These are phyloP conservation scores for Zygosaccharomyces lentus DNA, from an alignment of 805 yeast genomes.

Conservation along the genomic window DNA sequence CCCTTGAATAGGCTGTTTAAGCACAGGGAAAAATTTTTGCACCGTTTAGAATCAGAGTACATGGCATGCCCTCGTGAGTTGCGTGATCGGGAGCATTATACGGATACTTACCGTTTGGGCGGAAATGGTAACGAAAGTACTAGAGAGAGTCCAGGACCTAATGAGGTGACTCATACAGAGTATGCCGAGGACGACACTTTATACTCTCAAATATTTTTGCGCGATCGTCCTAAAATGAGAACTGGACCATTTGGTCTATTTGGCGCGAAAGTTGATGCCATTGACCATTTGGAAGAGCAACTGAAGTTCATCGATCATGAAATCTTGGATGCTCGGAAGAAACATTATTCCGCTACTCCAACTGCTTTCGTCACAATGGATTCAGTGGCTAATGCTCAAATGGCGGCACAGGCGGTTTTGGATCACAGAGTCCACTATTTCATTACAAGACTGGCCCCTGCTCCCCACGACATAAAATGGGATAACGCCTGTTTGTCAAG, in stretches of 20 bases:
- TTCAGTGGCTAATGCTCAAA: slow-evolving; percentile 90
- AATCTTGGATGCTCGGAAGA: slow-evolving; percentile 57
- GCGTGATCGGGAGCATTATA: slow-evolving; percentile 19
- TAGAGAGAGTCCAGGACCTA: background rate
- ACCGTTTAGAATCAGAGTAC: slow-evolving; percentile 53
- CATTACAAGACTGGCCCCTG: slow-evolving; percentile 84
- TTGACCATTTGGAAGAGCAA: slow-evolving; percentile 67
- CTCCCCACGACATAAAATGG: slow-evolving; percentile 96
- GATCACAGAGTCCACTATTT: slow-evolving; percentile 85
- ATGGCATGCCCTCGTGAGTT: slow-evolving; percentile 32
- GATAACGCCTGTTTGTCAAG: slow-evolving; percentile 79
- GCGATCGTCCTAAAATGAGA: slow-evolving; percentile 57
- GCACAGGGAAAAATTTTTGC: slow-evolving; percentile 50
- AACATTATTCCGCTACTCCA: slow-evolving; percentile 77
- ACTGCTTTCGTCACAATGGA: slow-evolving; percentile 95
- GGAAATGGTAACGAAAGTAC: slow-evolving; percentile 9
- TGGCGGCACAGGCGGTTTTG: slow-evolving; percentile 91
- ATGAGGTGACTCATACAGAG: slow-evolving; percentile 6
- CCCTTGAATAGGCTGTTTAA: slow-evolving; percentile 61
- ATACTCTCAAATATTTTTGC: slow-evolving; percentile 29
- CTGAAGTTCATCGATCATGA: slow-evolving; percentile 66
- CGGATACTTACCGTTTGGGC: slow-evolving; percentile 26
- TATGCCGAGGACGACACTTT: slow-evolving; percentile 18
- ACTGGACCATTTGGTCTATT: slow-evolving; percentile 57
- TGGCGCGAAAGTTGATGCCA: slow-evolving; percentile 76